phyloP scores from a whole-genome alignment of 768 basidiomycete genomes.

The Mycena crocata region DNA sequence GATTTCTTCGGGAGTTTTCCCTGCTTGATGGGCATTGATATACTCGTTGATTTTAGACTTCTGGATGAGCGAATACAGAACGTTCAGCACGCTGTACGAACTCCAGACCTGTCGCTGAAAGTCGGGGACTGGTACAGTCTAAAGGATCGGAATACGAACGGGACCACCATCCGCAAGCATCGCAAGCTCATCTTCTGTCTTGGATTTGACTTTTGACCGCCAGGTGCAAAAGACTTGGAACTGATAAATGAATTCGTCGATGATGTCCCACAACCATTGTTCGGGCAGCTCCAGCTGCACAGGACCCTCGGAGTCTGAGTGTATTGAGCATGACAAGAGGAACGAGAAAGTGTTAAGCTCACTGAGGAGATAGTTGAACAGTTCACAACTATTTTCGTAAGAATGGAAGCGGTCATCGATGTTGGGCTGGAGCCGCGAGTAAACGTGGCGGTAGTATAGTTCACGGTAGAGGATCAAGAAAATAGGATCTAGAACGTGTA shows the following conservation, averaged over 20 bases:
- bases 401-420: conserved; percentile 98
- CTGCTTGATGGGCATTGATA: conserved; percentile 83
- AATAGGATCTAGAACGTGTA: conserved; percentile 75
- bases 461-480: conserved; percentile 98
- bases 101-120: conserved; percentile 83
- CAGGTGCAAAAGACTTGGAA: conserved; percentile 97
- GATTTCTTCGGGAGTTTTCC: conserved; percentile 85
- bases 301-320: conserved; percentile 90
- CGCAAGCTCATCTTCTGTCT: conserved; percentile 89
- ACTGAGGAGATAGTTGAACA: conserved; percentile 98
- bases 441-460: conserved; percentile 94
- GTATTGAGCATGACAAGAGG: conserved; percentile 1
- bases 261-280: conserved; percentile 98
- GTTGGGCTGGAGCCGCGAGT: conserved; percentile 94
- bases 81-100: conserved; percentile 97
- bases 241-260: conserved; percentile 98
- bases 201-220: conserved; percentile 85
- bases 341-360: conserved; percentile 42
- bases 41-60: conserved; percentile 97
- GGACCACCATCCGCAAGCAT: conserved; percentile 82
- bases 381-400: conserved; percentile 96
- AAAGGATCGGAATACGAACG: conserved; percentile 51
- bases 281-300: conserved; percentile 94
- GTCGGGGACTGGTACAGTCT: conserved; percentile 13
- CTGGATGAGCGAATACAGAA: conserved; percentile 98